phyloP scores from a whole-genome alignment of 129 eudicot genomes.

The Ambrosia artemisiifolia region DNA sequence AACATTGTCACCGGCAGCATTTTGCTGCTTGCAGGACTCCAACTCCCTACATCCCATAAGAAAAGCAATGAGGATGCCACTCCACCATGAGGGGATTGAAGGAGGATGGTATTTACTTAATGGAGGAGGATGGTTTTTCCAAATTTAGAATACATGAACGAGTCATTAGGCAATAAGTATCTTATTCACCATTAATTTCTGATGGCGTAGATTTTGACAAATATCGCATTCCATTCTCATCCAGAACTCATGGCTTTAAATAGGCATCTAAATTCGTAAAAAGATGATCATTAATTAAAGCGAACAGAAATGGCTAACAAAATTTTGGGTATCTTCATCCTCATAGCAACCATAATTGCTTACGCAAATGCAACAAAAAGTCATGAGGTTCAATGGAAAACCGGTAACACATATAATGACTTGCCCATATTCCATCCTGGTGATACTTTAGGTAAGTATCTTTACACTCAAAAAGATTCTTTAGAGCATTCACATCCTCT shows the following conservation, averaged over 20 bases:
- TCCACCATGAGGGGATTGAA: no score
- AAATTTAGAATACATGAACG: slow-evolving; percentile 9
- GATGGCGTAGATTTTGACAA: background rate
- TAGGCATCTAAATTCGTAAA: no score
- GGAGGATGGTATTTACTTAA: background rate
- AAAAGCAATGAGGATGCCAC: no score
- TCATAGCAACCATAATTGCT: slow-evolving; percentile 10
- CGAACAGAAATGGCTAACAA: slow-evolving; percentile 10
- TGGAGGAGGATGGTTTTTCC: background rate
- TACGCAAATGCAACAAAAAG: background rate
- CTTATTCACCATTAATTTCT: background rate
- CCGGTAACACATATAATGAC: background rate
- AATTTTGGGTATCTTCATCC: slow-evolving; percentile 6
- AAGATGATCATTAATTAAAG: background rate
- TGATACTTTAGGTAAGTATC: background rate
- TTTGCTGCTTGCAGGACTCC: no score
- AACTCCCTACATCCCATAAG: no score
- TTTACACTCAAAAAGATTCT: background rate
- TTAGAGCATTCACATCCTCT: no score
- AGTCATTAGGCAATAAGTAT: slow-evolving; percentile 1
- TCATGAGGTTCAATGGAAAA: slow-evolving; percentile 8
- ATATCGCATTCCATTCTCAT: no score
- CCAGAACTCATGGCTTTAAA: no score
- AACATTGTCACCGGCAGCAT: no score
- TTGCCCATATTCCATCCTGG: background rate